phyloP scores from a whole-genome alignment of 805 yeast species.

The Starmerella sp. region DNA sequence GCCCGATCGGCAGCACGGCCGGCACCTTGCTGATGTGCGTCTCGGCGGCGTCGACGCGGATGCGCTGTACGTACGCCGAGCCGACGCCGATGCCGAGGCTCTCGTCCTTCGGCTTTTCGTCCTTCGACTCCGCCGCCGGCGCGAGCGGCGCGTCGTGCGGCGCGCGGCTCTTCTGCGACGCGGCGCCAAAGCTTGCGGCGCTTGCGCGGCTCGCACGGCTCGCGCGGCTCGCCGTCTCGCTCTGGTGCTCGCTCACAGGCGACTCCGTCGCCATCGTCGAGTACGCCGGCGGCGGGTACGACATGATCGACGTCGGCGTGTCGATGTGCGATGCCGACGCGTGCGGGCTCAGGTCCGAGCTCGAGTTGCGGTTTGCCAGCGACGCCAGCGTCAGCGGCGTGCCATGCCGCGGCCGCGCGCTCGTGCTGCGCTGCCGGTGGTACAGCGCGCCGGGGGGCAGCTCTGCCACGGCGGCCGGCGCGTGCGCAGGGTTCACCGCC shows the following conservation, averaged over 20 bases:
- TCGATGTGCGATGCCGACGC: conserved; percentile 1
- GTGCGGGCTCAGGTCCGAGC: conserved; percentile 7
- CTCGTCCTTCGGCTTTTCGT: conserved; percentile 4
- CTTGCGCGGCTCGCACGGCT: conserved; percentile 1
- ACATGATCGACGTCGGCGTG: background rate
- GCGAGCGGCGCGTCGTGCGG: background rate
- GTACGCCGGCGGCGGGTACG: background rate
- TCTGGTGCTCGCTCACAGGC: background rate
- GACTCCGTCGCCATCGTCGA: background rate
- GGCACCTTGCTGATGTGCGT: conserved; percentile 23
- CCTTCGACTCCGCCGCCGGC: background rate
- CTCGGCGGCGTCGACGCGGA: conserved; percentile 25
- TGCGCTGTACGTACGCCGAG: conserved; percentile 26
- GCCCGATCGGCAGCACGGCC: conserved; percentile 22
- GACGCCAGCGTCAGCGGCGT: background rate
- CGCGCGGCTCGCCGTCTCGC: background rate
- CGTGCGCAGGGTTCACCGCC: background rate
- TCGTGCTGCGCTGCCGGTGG: background rate
- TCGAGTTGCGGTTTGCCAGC: background rate
- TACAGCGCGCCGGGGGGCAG: conserved; percentile 1
- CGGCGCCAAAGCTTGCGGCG: background rate
- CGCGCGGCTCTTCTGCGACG: background rate
- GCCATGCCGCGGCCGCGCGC: background rate
- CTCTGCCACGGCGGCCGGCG: background rate
- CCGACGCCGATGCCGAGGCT: conserved; percentile 25